Evolutionary conservation across 1,139 yeast species (phyloP), one percentile per base, ranked within the genome.

Genomic region (Yamadazyma trypodendri): DNA sequence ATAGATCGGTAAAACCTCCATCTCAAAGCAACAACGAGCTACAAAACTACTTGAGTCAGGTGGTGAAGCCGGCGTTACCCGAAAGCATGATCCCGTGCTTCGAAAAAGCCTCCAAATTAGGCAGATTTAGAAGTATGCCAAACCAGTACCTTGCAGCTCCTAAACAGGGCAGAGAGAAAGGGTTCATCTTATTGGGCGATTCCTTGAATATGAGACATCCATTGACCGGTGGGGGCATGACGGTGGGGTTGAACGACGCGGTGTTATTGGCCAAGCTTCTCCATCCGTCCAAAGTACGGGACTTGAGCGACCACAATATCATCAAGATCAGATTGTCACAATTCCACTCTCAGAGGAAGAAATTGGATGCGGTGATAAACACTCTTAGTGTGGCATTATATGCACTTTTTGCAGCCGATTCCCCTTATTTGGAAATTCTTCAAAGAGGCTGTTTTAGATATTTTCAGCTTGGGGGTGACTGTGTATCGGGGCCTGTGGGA

Each of bases 151-250:
- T 92, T 41, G 79, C 95, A 7, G 97, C 97, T 0, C 69, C 77
- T 43, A 69, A 74, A 35, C 76, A 71, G 49, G 72, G 71, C 12
- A 79, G 77, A 50, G 72, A 78, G 34, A 80, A 80, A 12, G 99
- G 99, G n/a, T 66, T 89, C 38, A 70, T 92, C 31, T 73, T 92
- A 51, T 60, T 92, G 33, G 99, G 99, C 29, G 99, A 92, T 58
- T 88, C 98, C 2, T 73, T 90, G 54, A 92, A 92, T 60, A 92
- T 92, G 97, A 78, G 99, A 58, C 99, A 92, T 60, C 99, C 99
- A 14, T 74, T 92, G 46, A 92, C 98, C 1, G 99, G 99, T 32
- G 98, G 98, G 42, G 99, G 99, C 43, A 92, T 92, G 99, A 90
- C 97, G 9, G 98, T 92, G 31, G 97, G 97, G 0, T 70, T 94